phyloP scores from a whole-genome alignment of 495 filamentous ascomycete species.

The Pseudoneurospora amorphoporcata region DNA sequence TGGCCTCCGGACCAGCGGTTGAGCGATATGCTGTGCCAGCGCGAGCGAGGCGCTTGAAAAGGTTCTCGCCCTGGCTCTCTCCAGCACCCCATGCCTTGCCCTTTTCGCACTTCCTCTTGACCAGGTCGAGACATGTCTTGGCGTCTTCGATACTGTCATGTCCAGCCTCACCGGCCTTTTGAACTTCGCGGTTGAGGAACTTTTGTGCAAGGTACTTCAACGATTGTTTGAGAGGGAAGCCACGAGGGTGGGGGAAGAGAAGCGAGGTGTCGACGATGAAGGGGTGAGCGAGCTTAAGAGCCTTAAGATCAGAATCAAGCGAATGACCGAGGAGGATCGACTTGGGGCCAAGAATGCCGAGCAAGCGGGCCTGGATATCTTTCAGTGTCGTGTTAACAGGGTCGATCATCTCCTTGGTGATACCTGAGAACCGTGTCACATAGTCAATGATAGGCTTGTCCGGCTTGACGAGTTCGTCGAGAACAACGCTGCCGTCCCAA shows the following conservation, averaged over 20 bases:
- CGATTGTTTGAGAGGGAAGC: conserved; percentile 49
- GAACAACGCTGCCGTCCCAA: conserved; percentile 73
- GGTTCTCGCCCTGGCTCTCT: conserved; percentile 65
- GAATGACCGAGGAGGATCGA: conserved; percentile 87
- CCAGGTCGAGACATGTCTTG: conserved; percentile 76
- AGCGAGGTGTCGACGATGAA: conserved; percentile 85
- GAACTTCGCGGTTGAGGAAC: conserved; percentile 75
- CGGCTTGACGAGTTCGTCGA: conserved; percentile 91
- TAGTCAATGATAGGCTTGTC: conserved; percentile 78
- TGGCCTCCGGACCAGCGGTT: conserved; percentile 40
- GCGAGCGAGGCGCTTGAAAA: conserved; percentile 73
- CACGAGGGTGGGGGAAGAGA: conserved; percentile 56
- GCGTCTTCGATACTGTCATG: conserved; percentile 93
- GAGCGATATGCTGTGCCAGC: conserved; percentile 39
- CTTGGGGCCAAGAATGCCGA: conserved; percentile 59
- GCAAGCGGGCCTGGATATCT: conserved; percentile 73
- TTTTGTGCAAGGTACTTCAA: conserved; percentile 77
- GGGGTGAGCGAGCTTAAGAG: conserved; percentile 77
- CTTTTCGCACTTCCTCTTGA: conserved; percentile 91
- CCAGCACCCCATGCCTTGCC: conserved; percentile 72
- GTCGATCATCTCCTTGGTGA: conserved; percentile 72
- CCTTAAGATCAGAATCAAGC: conserved; percentile 77
- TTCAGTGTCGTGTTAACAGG: conserved; percentile 70
- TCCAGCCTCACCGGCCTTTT: conserved; percentile 56
- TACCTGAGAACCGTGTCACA: conserved; percentile 80